Evolutionary conservation across 1,284 basidiomycete genomes (phyloP), one percentile per base, ranked within the genome.

Genomic region (Kalmanozyma brasiliensis): DNA sequence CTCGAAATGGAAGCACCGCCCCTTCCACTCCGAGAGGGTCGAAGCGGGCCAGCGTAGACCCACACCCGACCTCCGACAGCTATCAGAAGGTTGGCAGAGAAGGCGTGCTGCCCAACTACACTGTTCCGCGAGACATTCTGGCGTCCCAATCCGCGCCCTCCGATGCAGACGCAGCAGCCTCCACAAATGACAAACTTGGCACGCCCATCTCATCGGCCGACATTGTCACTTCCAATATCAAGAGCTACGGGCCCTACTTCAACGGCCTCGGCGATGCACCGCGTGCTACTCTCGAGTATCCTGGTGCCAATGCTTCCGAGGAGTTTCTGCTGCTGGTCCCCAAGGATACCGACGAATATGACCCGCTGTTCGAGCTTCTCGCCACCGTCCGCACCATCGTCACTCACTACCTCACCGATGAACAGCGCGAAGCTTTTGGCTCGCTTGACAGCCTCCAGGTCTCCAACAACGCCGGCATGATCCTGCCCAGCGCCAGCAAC

Each of bases 271-370:
- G 60, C 35, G 69, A 67, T 40, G 47, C 57, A 14, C 63, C 69
- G 2, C 43, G 63, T 3, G 69, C 70, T 8, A 53, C 57, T 19
- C 64, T 79, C n/a, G 60, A 73, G 42, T 78, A 80, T 57, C 78
- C 78, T 9, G 74, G 75, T 3, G 9, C 36, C 0, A 71, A 48
- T 16, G 73, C 73, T 0, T 51, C 44, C 4, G 79, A 81, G 52
- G 63, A 72, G 40, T 74, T 61, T 24, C 36, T 70, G 17, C 67
- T 81, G 14, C 49, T 80, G 4, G 77, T 77, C 0, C 77, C 80
- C n/a, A 66, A 69, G 19, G 74, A 77, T 34, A 23, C 51, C 2
- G 78, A 81, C 49, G 80, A 81, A 46, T 81, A 81, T 46, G 80
- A 81, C 33, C 80, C 80, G 8, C 43, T 81, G 19, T 68, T 77